Conservation (phyloP, 306 rosid genomes). For the Lathyrus aphaca region DNA sequence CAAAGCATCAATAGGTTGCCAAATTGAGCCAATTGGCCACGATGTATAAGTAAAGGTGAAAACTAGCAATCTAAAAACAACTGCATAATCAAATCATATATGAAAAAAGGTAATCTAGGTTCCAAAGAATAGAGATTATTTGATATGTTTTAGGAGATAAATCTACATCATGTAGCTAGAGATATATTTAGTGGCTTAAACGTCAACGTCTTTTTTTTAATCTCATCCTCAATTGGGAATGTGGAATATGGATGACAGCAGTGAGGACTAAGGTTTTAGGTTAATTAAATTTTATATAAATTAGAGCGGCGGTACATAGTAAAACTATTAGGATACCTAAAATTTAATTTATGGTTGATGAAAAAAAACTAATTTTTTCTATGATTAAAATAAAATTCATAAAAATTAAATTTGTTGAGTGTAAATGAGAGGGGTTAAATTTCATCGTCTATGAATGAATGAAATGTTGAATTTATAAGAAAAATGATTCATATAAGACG, state of each 20-base stretch:
- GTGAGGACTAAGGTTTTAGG: background rate
- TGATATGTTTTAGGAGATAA: background rate
- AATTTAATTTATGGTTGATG: too few species aligned
- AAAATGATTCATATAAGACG: too few species aligned
- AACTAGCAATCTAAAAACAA: constrained; percentile 5
- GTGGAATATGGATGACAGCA: background rate
- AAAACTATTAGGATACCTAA: too few species aligned
- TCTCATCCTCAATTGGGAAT: constrained; percentile 13
- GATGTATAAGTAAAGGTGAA: background rate
- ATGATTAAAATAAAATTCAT: too few species aligned
- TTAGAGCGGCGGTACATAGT: too few species aligned
- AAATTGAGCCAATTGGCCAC: constrained; percentile 31
- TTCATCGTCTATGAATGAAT: too few species aligned
- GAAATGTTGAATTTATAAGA: too few species aligned
- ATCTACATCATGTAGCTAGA: background rate
- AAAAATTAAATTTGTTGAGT: too few species aligned
- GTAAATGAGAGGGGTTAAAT: too few species aligned
- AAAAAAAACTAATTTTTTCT: too few species aligned
- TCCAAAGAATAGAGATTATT: background rate
- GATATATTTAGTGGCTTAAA: constrained; percentile 17
- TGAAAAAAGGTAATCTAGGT: background rate
- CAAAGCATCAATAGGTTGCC: constrained; percentile 21
- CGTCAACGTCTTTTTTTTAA: constrained; percentile 7
- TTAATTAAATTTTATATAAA: too few species aligned
- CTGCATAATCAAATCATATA: background rate